Conservation (phyloP, 257 asterid genomes). For the Jasminum sambac region DNA sequence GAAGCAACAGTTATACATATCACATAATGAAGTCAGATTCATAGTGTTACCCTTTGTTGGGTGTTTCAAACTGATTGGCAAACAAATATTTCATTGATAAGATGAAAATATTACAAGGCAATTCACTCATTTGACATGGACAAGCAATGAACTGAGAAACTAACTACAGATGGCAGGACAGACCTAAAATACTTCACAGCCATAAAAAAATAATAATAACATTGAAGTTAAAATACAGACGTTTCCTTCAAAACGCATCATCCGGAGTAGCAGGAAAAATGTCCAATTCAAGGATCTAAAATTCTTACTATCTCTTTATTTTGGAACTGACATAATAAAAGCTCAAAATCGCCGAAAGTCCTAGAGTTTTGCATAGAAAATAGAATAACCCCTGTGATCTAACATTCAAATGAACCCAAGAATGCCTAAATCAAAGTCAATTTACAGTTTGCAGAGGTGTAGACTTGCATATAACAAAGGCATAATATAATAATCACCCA, state of each 20-base stretch:
- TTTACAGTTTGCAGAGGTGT: not conserved
- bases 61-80: not conserved
- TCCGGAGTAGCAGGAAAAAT: not conserved
- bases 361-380: not conserved
- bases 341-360: not conserved
- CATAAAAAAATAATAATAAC: not conserved
- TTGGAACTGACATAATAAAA: not conserved
- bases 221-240: not conserved
- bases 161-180: not conserved
- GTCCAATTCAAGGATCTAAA: not conserved
- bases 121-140: not conserved
- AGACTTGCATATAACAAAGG: not conserved
- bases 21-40: not conserved
- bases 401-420: not conserved
- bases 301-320: not conserved
- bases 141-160: not conserved
- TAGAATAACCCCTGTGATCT: not conserved
- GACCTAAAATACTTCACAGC: not conserved
- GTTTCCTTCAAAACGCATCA: not conserved
- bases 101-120: not conserved
- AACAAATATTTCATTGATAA: not conserved
- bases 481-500: not conserved
- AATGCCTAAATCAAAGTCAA: not conserved
- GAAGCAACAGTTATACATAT: not conserved
- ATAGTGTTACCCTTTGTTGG: not conserved